Conservation (phyloP, 805 yeast species). For the Hagleromyces aurorensis region DNA sequence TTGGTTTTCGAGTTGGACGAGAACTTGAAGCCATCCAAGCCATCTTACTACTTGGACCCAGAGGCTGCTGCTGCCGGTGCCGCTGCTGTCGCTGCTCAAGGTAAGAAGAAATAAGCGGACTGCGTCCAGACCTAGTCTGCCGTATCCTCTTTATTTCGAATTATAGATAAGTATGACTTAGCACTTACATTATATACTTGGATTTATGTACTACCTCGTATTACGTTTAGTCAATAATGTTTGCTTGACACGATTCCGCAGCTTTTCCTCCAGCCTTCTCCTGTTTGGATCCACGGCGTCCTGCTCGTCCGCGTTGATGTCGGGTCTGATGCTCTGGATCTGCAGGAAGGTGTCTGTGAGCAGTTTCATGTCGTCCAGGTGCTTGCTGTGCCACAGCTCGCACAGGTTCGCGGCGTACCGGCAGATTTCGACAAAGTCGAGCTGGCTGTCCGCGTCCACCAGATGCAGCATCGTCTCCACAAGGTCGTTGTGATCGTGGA, state of each 20-base stretch:
- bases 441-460: slow-evolving; percentile 7
- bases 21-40: slow-evolving; percentile 79
- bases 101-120: slow-evolving; percentile 48
- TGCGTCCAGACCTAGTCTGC: background rate
- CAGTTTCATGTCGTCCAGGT: slow-evolving; percentile 16
- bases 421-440: slow-evolving; percentile 22
- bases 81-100: slow-evolving; percentile 98
- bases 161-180: background rate
- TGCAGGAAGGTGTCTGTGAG: slow-evolving; percentile 20
- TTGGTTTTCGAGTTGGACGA: slow-evolving; percentile 92
- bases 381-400: slow-evolving; percentile 19
- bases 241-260: slow-evolving; percentile 20
- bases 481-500: slow-evolving; percentile 24
- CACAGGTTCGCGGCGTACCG: slow-evolving; percentile 22
- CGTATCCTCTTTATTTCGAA: background rate
- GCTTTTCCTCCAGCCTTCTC: slow-evolving; percentile 20
- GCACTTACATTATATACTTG: background rate
- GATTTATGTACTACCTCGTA: slow-evolving; percentile 1
- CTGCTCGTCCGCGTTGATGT: slow-evolving; percentile 2
- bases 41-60: slow-evolving; percentile 95
- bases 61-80: slow-evolving; percentile 99
- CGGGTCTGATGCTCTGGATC: slow-evolving; percentile 13
- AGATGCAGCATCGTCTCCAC: slow-evolving; percentile 22
- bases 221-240: slow-evolving; percentile 11
- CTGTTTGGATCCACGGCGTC: slow-evolving; percentile 20